These are phyloP conservation scores for Beauveria brongniartii DNA, from an alignment of 2,329 filamentous ascomycete genomes.

Conservation along the genomic window DNA sequence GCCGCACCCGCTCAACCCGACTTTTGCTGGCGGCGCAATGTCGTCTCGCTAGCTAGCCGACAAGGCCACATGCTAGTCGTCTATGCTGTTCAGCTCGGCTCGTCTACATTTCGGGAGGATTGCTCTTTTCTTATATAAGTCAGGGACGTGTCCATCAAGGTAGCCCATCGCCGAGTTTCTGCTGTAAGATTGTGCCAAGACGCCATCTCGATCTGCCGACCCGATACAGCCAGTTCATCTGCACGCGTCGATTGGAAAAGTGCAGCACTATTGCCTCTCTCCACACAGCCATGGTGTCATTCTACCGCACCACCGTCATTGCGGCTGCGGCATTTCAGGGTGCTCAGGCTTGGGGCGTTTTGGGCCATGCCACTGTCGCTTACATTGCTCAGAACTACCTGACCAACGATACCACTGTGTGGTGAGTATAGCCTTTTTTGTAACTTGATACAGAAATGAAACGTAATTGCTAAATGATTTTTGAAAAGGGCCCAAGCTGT, in stretches of 20 bases:
- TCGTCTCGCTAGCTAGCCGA: background rate
- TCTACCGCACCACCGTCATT: conserved; percentile 6
- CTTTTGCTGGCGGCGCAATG: background rate
- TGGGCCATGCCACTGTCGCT: conserved; percentile 46
- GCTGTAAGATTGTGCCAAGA: conserved; percentile 4
- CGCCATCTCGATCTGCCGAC: conserved; percentile 7
- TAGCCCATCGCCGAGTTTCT: background rate
- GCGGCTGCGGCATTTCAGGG: conserved; percentile 13
- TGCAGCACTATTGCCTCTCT: background rate
- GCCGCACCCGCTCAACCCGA: background rate
- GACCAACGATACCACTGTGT: conserved; percentile 26
- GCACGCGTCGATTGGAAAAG: background rate
- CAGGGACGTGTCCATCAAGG: conserved; percentile 10
- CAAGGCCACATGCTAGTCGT: background rate
- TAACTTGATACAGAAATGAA: background rate
- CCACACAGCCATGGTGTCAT: conserved; percentile 6
- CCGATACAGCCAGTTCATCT: background rate
- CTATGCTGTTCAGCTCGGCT: background rate
- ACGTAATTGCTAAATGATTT: background rate
- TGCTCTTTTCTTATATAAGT: background rate
- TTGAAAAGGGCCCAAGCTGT: conserved; percentile 19
- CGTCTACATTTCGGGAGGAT: background rate
- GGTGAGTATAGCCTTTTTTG: conserved; percentile 3
- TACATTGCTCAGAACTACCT: conserved; percentile 44
- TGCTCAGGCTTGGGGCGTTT: conserved; percentile 30